phyloP scores from a whole-genome alignment of 1,139 yeast genomes.

The Candida sp. region DNA sequence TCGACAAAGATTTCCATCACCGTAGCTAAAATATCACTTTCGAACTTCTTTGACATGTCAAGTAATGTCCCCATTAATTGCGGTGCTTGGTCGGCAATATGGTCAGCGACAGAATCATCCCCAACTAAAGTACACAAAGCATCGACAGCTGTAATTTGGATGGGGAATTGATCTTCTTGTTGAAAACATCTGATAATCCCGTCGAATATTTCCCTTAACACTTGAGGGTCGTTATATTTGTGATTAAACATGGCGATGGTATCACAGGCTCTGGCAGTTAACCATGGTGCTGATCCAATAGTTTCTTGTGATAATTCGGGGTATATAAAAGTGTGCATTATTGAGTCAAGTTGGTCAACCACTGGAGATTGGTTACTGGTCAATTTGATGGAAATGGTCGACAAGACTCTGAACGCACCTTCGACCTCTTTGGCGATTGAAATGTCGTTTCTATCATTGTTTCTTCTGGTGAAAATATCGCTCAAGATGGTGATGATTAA shows the following conservation, averaged over 20 bases:
- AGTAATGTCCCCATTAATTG: slow-evolving; percentile 51
- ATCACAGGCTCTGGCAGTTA: slow-evolving; percentile 56
- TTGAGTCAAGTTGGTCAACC: slow-evolving; percentile 42
- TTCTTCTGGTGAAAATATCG: slow-evolving; percentile 46
- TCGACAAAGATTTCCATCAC: slow-evolving; percentile 59
- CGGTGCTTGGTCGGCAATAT: slow-evolving; percentile 47
- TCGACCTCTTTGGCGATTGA: slow-evolving; percentile 41
- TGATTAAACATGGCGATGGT: slow-evolving; percentile 46
- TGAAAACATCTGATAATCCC: slow-evolving; percentile 43
- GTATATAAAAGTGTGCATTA: slow-evolving; percentile 40
- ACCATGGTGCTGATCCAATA: slow-evolving; percentile 36
- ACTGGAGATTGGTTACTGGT: slow-evolving; percentile 39
- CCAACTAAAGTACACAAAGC: slow-evolving; percentile 49
- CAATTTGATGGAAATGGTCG: slow-evolving; percentile 43
- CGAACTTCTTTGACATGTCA: slow-evolving; percentile 47
- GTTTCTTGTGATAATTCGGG: slow-evolving; percentile 43
- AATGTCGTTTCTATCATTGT: slow-evolving; percentile 25
- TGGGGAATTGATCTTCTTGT: slow-evolving; percentile 42
- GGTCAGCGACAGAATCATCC: slow-evolving; percentile 45
- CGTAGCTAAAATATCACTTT: slow-evolving; percentile 50
- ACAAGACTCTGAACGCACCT: slow-evolving; percentile 49
- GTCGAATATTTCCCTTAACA: slow-evolving; percentile 43
- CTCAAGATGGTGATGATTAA: slow-evolving; percentile 46
- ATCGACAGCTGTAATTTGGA: slow-evolving; percentile 52
- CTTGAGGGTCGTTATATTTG: slow-evolving; percentile 34